These are phyloP conservation scores for Penicillium nucicola DNA, from an alignment of 495 filamentous ascomycete genomes.

Conservation along the genomic window DNA sequence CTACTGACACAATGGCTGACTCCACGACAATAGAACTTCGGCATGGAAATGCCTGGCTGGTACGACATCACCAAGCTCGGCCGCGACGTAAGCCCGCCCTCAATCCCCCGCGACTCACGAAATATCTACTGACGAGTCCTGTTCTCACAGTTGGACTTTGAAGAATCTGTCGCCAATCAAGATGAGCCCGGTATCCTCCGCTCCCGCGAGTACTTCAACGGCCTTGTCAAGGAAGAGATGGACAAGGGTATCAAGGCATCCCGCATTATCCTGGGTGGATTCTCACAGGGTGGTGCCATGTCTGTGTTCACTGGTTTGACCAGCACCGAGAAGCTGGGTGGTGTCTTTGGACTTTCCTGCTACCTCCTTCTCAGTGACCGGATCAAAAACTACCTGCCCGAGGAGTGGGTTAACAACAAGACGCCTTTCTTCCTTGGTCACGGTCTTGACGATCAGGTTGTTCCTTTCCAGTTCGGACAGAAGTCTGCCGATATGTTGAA, in stretches of 20 bases:
- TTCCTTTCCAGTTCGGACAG: slow-evolving; percentile 65
- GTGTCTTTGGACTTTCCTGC: slow-evolving; percentile 80
- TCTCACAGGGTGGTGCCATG: slow-evolving; percentile 62
- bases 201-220: slow-evolving; percentile 72
- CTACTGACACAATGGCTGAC: neutral
- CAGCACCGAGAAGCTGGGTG: slow-evolving; percentile 69
- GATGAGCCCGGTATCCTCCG: slow-evolving; percentile 79
- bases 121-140: neutral
- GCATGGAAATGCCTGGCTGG: slow-evolving; percentile 88
- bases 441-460: slow-evolving; percentile 68
- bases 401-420: slow-evolving; percentile 65
- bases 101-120: neutral
- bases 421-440: slow-evolving; percentile 90
- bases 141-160: slow-evolving; percentile 33
- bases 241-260: slow-evolving; percentile 76
- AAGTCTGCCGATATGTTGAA: slow-evolving; percentile 60
- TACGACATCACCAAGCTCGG: slow-evolving; percentile 74
- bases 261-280: slow-evolving; percentile 77
- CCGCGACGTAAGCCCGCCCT: slow-evolving; percentile 34
- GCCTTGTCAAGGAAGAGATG: slow-evolving; percentile 77
- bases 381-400: slow-evolving; percentile 61
- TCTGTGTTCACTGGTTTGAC: slow-evolving; percentile 68
- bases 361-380: slow-evolving; percentile 77
- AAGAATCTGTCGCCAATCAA: slow-evolving; percentile 53
- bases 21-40: slow-evolving; percentile 56